Percentiles rank a stretch among this genome's conserved stretches.
Evolutionary conservation across 1,139 yeast species (phyloP).

Genomic region (Diutina mesorugosa): DNA sequence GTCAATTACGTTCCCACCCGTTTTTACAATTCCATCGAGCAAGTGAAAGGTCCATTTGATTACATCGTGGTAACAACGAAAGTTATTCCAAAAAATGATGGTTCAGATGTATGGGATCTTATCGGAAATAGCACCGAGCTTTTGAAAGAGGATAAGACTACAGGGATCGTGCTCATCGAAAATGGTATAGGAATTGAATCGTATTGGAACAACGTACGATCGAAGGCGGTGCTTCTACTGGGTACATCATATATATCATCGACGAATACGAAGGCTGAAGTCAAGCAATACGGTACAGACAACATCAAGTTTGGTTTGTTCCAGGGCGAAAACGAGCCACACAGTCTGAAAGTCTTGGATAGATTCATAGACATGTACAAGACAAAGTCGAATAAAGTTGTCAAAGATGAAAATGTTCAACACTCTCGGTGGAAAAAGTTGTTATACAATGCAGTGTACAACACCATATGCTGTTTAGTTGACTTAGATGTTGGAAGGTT

Average conservation of each 20-base stretch:
- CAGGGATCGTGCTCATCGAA: slow-evolving; percentile 53
- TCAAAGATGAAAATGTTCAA: slow-evolving; percentile 36
- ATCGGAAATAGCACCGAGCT: not conserved
- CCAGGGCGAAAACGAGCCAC: slow-evolving; percentile 11
- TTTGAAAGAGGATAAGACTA: slow-evolving; percentile 6
- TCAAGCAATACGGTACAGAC: not conserved
- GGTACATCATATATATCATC: not conserved
- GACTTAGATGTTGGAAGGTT: slow-evolving; percentile 31
- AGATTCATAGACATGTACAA: slow-evolving; percentile 39
- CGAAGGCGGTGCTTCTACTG: not conserved
- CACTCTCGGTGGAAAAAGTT: slow-evolving; percentile 61
- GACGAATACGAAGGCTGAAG: not conserved
- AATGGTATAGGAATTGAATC: slow-evolving; percentile 66
- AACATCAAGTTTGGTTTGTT: not conserved
- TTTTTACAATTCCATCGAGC: slow-evolving; percentile 27
- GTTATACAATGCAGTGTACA: slow-evolving; percentile 55
- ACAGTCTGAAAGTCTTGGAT: not conserved
- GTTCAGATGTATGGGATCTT: not conserved
- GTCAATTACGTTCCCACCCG: slow-evolving; percentile 41
- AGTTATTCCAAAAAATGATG: slow-evolving; percentile 48
- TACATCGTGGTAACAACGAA: slow-evolving; percentile 59
- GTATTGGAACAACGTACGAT: not conserved
- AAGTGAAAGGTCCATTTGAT: slow-evolving; percentile 46
- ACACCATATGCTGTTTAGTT: slow-evolving; percentile 44
- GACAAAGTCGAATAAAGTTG: slow-evolving; percentile 27